Evolutionary conservation across 495 filamentous ascomycete genomes (phyloP), one percentile per base, ranked within the genome.

Genomic region (Xylaria acuta): DNA sequence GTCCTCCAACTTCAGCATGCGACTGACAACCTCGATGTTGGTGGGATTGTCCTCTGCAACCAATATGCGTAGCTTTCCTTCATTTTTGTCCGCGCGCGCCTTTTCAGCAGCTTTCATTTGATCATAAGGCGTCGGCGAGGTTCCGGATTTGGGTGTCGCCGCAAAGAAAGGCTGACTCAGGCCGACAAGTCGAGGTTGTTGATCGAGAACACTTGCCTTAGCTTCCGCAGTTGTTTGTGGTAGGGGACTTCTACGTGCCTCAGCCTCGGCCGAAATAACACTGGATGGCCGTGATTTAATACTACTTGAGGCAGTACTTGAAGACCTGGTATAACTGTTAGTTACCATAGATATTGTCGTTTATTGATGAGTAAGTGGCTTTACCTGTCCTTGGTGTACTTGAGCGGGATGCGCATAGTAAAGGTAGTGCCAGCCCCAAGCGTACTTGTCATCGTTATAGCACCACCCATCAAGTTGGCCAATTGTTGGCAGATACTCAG

Each of bases 41-140:
- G 95, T 94, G 40, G 90, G 90, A 77, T 98, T 98, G 82, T 98
- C 94, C 77, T 98, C 94, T 0, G 95, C 94, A 30, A 98, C 94
- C n/a, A 98, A 83, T 6, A 97, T 92, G 38, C 92, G 89, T 34
- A 97, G 86, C 77, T 90, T 93, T 32, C 87, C 86, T 1, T 85
- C 88, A 7, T 84, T 82, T 74, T 90, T 86, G 74, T 85, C 87
- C 41, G 79, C 86, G 84, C 76, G 87, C 73, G 75, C 88, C 51
- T 79, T 88, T 74, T 83, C 79, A 59, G 85, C 80, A 20, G 81
- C 82, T 18, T 81, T 84, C 74, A 83, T 74, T 68, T 81, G 80
- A 30, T 84, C 80, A 34, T 76, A 80, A 25, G 73, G 85, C 77
- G 68, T 78, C 2, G 76, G 72, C 1, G 71, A 56, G 54, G 56